These are phyloP conservation scores for Sparassis latifolia DNA, from an alignment of 1,284 basidiomycete genomes.

Conservation along the genomic window DNA sequence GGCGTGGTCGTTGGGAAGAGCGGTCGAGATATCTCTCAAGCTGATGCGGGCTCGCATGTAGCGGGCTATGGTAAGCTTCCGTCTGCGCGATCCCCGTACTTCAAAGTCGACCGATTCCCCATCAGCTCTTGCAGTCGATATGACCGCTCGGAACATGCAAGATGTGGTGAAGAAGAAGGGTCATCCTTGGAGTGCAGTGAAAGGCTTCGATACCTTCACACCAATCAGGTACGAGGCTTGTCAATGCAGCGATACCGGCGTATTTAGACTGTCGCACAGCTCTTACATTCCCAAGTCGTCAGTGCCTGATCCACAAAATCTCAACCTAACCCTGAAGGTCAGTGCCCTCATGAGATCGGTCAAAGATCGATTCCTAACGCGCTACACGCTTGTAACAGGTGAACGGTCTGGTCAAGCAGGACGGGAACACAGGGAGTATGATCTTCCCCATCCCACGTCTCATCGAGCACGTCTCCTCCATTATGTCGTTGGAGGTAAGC, in stretches of 20 bases:
- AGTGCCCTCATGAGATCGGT: slow-evolving; percentile 1
- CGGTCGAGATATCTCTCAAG: slow-evolving; percentile 75
- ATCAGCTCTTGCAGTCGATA: slow-evolving; percentile 85
- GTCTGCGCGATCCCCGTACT: not conserved
- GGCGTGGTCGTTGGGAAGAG: slow-evolving; percentile 90
- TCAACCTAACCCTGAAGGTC: slow-evolving; percentile 75
- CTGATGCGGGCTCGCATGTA: slow-evolving; percentile 71
- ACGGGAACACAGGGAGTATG: slow-evolving; percentile 87
- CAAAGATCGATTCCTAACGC: not conserved
- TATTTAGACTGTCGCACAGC: slow-evolving; percentile 28
- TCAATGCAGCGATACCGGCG: not conserved
- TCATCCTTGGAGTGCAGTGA: slow-evolving; percentile 89
- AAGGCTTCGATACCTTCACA: slow-evolving; percentile 65
- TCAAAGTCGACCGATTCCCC: not conserved
- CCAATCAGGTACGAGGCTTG: slow-evolving; percentile 53
- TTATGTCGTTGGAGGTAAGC: slow-evolving; percentile 90
- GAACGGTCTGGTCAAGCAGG: slow-evolving; percentile 79
- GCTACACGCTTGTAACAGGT: slow-evolving; percentile 40
- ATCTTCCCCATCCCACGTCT: slow-evolving; percentile 89
- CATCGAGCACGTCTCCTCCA: slow-evolving; percentile 87
- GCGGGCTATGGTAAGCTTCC: slow-evolving; percentile 76
- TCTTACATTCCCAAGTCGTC: slow-evolving; percentile 75
- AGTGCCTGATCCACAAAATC: slow-evolving; percentile 69
- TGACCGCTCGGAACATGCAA: slow-evolving; percentile 95
- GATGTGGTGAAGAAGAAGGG: slow-evolving; percentile 90